Conservation (phyloP, 208 protist genomes). For the Herpetomonas muscarum region DNA sequence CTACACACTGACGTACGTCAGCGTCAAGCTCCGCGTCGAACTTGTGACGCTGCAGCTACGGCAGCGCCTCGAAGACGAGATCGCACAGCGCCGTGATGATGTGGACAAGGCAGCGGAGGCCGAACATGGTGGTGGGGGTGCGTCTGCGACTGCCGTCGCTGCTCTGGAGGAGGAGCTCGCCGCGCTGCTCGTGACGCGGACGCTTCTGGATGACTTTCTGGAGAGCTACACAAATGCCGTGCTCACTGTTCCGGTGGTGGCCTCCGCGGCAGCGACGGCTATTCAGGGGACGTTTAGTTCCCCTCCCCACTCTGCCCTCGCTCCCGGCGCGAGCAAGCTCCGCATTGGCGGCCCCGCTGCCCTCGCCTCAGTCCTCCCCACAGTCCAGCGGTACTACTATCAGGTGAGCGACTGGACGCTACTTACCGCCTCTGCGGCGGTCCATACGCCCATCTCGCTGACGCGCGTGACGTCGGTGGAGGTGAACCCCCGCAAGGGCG, state of each 20-base stretch:
- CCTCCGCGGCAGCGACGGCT: slow-evolving; percentile 19
- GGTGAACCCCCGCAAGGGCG: slow-evolving; percentile 20
- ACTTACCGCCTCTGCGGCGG: slow-evolving; percentile 28
- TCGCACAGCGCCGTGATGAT: background rate
- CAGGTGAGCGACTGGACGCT: slow-evolving; percentile 58
- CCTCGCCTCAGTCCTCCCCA: slow-evolving; percentile 20
- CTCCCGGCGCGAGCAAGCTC: background rate
- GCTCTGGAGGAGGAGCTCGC: slow-evolving; percentile 17
- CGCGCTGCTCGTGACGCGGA: slow-evolving; percentile 44
- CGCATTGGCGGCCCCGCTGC: background rate
- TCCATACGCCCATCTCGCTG: slow-evolving; percentile 24
- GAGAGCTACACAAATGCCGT: slow-evolving; percentile 45
- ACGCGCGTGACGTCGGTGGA: slow-evolving; percentile 37
- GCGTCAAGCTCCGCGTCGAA: slow-evolving; percentile 64
- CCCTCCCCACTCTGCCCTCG: background rate
- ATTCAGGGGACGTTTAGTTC: no score
- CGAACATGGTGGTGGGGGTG: no score
- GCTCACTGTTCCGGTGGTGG: slow-evolving; percentile 45
- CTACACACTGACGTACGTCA: slow-evolving; percentile 48
- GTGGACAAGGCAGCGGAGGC: background rate
- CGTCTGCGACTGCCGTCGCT: background rate
- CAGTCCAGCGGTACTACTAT: slow-evolving; percentile 60
- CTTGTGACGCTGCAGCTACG: slow-evolving; percentile 37
- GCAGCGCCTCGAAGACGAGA: slow-evolving; percentile 19
- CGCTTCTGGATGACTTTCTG: slow-evolving; percentile 52